These are phyloP conservation scores for Cystoisospora suis DNA, from an alignment of 169 alveolate genomes.

Conservation along the genomic window DNA sequence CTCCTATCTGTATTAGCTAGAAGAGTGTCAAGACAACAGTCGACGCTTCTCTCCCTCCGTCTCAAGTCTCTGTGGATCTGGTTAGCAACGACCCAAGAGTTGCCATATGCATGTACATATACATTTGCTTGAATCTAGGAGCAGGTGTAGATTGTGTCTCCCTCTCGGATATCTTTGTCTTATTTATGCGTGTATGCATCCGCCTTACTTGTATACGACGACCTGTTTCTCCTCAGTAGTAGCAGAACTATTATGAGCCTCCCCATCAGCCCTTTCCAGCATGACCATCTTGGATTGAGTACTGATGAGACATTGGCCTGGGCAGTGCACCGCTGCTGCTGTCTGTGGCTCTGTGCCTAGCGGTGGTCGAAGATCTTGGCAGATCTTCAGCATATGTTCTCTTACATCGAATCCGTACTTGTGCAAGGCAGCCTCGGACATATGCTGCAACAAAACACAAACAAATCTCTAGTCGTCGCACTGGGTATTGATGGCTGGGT, in stretches of 20 bases:
- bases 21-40: too few species aligned
- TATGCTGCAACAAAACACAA: conserved; percentile 28
- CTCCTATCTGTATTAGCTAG: too few species aligned
- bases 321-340: conserved; percentile 71
- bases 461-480: too few species aligned
- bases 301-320: conserved; percentile 73
- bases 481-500: too few species aligned
- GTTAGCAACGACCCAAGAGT: too few species aligned
- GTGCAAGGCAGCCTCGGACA: conserved; percentile 51
- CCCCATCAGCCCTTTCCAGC: conserved; percentile 39
- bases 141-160: too few species aligned
- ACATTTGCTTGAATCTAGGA: too few species aligned
- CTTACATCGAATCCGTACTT: conserved; percentile 68
- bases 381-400: conserved; percentile 63
- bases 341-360: conserved; percentile 66
- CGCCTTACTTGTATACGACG: conserved; percentile 64
- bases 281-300: conserved; percentile 69
- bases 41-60: too few species aligned
- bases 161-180: too few species aligned
- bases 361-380: conserved; percentile 69
- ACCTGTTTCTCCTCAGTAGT: conserved; percentile 48
- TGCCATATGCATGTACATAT: too few species aligned
- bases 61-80: too few species aligned
- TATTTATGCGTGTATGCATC: too few species aligned
- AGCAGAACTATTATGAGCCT: background rate